These are phyloP conservation scores for Claviceps purpurea DNA, from an alignment of 2,329 filamentous ascomycete genomes.

Conservation along the genomic window DNA sequence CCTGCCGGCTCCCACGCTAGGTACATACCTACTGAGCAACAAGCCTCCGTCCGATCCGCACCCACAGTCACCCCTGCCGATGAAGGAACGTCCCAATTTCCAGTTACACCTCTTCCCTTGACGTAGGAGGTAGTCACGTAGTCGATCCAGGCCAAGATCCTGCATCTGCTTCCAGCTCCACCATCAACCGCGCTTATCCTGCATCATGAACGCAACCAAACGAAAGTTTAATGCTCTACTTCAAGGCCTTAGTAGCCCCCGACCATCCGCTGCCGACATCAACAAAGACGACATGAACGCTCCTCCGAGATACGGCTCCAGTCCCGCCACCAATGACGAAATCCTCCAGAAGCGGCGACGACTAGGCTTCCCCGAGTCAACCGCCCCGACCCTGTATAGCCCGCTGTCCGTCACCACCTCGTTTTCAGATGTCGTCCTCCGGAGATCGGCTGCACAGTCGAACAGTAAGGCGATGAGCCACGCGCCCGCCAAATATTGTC, in stretches of 20 bases:
- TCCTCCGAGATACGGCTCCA: slow-evolving; percentile 6
- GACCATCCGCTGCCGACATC: slow-evolving; percentile 7
- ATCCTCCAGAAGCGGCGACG: slow-evolving; percentile 41
- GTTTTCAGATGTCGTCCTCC: slow-evolving; percentile 6
- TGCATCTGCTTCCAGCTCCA: background rate
- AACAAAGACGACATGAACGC: slow-evolving; percentile 11
- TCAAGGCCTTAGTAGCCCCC: slow-evolving; percentile 44
- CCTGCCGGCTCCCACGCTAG: background rate
- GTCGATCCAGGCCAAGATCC: background rate
- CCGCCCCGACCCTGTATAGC: slow-evolving; percentile 17
- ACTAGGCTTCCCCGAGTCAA: slow-evolving; percentile 29
- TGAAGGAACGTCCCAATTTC: background rate
- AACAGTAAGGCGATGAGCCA: slow-evolving; percentile 11
- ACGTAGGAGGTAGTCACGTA: background rate
- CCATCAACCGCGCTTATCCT: background rate
- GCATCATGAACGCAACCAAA: slow-evolving; percentile 61
- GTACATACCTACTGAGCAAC: background rate
- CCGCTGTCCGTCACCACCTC: slow-evolving; percentile 11
- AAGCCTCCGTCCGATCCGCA: background rate
- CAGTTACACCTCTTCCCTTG: background rate
- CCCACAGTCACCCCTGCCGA: background rate
- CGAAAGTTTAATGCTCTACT: slow-evolving; percentile 69
- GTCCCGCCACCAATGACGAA: slow-evolving; percentile 20
- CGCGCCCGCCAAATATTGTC: slow-evolving; percentile 58
- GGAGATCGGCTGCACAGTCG: slow-evolving; percentile 2